Evolutionary conservation across 2,329 filamentous ascomycete species (phyloP).

Genomic region (Diaporthe destruens): DNA sequence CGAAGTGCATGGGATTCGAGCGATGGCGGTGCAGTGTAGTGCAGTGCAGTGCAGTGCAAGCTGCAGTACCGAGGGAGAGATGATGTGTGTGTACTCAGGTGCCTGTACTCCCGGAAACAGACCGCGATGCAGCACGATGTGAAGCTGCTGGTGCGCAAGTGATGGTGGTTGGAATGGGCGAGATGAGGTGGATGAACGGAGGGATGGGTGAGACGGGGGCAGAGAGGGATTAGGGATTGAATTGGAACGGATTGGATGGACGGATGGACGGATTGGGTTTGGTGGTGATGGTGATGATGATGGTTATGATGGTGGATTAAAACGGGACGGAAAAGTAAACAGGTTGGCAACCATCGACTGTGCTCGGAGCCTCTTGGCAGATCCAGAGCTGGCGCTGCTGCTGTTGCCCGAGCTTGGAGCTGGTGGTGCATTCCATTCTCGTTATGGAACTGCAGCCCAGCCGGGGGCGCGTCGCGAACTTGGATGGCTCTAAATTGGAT

Average conservation of each 20-base stretch:
- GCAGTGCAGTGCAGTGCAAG: not conserved
- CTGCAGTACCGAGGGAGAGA: not conserved
- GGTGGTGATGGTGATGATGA: not conserved
- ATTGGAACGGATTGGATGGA: not conserved
- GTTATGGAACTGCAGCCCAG: slow-evolving; percentile 31
- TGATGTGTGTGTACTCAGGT: no score
- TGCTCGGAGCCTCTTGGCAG: not conserved
- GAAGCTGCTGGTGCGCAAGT: not conserved
- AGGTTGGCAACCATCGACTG: slow-evolving; percentile 17
- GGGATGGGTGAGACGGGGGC: not conserved
- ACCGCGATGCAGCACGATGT: not conserved
- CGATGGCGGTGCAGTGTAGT: not conserved
- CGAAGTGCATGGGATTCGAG: slow-evolving; percentile 18
- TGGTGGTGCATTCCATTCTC: slow-evolving; percentile 38
- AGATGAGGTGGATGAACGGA: slow-evolving; percentile 4
- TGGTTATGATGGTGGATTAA: not conserved
- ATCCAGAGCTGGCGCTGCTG: slow-evolving; percentile 9
- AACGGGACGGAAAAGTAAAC: slow-evolving; percentile 7
- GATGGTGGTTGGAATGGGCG: slow-evolving; percentile 11
- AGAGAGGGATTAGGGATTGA: not conserved
- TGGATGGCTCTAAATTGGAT: slow-evolving; percentile 33
- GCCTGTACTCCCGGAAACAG: not conserved
- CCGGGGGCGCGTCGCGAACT: slow-evolving; percentile 31
- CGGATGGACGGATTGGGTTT: not conserved
- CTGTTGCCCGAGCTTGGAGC: slow-evolving; percentile 34